Base-by-base conservation (phyloP, 495 filamentous ascomycete genomes). In the Recurvomyces mirabilis region DNA sequence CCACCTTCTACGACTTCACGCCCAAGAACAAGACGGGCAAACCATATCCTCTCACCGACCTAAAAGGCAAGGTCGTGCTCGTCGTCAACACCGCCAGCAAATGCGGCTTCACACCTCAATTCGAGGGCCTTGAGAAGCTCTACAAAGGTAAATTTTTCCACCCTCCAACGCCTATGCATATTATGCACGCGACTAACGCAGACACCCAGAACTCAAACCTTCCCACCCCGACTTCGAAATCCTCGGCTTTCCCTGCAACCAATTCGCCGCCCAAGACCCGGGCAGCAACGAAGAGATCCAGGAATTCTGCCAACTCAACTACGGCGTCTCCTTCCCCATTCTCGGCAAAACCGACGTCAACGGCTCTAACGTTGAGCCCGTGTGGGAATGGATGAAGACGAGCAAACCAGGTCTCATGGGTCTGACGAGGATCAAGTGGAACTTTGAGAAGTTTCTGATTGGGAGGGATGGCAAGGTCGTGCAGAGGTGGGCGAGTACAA, bases 51-150 rank as follows among this genome's bases (percentile, higher is more conserved):
- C 74, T 96, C 56, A 52, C 65, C 51, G 58, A 72, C 23, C 78
- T 86, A 64, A 71, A 82, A 47, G 84, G 82, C 70, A 95, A 95
- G 63, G 88, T 95, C 61, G 77, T 96, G 49, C 82, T 99, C 31
- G 63, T 93, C 55, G 91, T 96, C 66, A 99, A 99, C 75, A 93
- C 87, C n/a, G 91, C 91, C 48, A 93, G 84, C 59, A 94, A 95
- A 71, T 99, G 91, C 69, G 91, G 93, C 60, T 96, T 95, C 77
- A 95, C 91, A 9, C 83, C 83, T n/a, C 91, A 99, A 66, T 96
- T 88, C 62, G 75, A 75, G 41, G 85, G 82, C 13, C 84, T 99
- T 24, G 87, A 99, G 72, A 79, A 73, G 46, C 69, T 99, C 47
- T 94, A 95, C 73, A 78, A 95, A 65, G 68, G 54, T 34, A 35